These are phyloP conservation scores for Sphagnum tenellum DNA, from an alignment of 225 moss, liverwort and hornwort genomes.

Conservation along the genomic window DNA sequence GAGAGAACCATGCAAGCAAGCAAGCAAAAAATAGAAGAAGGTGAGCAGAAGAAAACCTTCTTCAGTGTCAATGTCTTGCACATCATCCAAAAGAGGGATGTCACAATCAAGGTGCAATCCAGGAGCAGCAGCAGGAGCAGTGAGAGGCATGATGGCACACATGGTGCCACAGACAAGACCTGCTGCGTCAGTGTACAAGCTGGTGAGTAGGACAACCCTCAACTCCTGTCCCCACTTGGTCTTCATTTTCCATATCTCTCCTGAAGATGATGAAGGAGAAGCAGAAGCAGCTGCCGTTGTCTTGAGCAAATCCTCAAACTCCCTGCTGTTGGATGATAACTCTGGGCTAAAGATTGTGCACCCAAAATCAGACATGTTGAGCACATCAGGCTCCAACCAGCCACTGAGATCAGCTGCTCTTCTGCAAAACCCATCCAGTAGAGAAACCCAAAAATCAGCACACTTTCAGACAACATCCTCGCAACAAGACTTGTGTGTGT, in stretches of 20 bases:
- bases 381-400: conserved; percentile 37
- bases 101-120: conserved; percentile 2
- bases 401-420: conserved; percentile 37
- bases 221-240: conserved; percentile 39
- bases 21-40: too few relatives aligned
- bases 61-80: conserved; percentile 26
- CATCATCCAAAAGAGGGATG: conserved; percentile 4
- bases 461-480: not conserved
- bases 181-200: conserved; percentile 12
- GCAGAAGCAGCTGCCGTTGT: conserved; percentile 22
- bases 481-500: too few relatives aligned
- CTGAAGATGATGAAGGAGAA: conserved; percentile 5
- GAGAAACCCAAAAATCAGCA: not conserved
- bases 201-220: conserved; percentile 23
- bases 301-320: conserved; percentile 27
- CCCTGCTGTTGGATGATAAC: conserved; percentile 15
- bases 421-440: conserved; percentile 8
- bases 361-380: conserved; percentile 28
- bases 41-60: conserved; percentile 1
- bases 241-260: conserved; percentile 40
- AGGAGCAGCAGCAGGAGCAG: conserved; percentile 7
- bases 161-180: conserved; percentile 18
- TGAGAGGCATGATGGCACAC: conserved; percentile 33
- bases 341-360: conserved; percentile 30
- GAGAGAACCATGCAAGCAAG: too few relatives aligned